Evolutionary conservation across 306 rosid species (phyloP).

Genomic region (Canavalia gladiata): DNA sequence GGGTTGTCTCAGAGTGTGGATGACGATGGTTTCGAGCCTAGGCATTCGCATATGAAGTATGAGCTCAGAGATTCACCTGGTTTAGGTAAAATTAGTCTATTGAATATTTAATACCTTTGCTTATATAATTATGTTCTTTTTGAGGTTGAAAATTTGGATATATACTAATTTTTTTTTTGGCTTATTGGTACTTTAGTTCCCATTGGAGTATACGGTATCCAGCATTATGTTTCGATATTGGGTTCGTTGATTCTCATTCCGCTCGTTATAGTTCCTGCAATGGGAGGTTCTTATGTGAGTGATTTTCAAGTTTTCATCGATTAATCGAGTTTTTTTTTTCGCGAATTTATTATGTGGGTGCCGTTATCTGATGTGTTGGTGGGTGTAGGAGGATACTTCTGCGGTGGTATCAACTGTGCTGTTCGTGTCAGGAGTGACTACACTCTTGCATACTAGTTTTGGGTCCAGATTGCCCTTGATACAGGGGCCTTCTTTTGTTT

Average conservation of each 20-base stretch:
- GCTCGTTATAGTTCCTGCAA: constrained; percentile 91
- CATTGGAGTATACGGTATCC: constrained; percentile 88
- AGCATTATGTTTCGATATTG: constrained; percentile 89
- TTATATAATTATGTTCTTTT: background rate
- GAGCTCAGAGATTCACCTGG: constrained; percentile 97
- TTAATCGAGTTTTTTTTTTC: background rate
- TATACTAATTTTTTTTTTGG: constrained; percentile 18
- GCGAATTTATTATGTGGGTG: constrained; percentile 42
- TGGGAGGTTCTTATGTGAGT: constrained; percentile 97
- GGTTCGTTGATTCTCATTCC: constrained; percentile 96
- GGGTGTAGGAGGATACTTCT: constrained; percentile 86
- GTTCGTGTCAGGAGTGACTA: constrained; percentile 85
- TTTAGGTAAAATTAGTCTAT: constrained; percentile 58
- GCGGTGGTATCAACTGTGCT: constrained; percentile 91
- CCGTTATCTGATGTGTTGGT: constrained; percentile 68
- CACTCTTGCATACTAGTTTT: constrained; percentile 83
- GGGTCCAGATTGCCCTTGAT: constrained; percentile 96
- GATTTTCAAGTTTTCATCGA: constrained; percentile 10
- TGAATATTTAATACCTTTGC: background rate
- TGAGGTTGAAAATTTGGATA: constrained; percentile 26
- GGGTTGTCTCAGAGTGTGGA: constrained; percentile 68
- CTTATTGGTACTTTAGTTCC: constrained; percentile 63
- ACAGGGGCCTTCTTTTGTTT: constrained; percentile 97
- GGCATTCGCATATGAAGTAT: constrained; percentile 89
- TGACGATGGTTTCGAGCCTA: constrained; percentile 66